These are phyloP conservation scores for Metarhizium sp. DNA, from an alignment of 2,329 filamentous ascomycete species.

Conservation along the genomic window DNA sequence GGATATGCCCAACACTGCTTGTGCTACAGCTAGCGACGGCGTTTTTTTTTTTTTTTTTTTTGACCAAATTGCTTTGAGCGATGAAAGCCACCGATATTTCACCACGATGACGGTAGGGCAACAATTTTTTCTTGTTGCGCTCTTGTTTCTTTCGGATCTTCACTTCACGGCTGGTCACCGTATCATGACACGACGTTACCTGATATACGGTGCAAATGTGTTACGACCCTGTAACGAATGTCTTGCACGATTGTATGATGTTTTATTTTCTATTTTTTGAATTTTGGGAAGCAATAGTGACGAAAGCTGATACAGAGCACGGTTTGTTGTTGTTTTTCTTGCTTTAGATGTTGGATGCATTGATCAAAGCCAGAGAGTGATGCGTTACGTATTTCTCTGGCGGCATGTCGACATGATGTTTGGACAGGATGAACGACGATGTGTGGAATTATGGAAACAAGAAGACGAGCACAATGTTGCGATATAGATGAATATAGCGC, in stretches of 20 bases:
- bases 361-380: slow-evolving; percentile 10
- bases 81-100: slow-evolving; percentile 1
- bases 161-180: slow-evolving; percentile 24
- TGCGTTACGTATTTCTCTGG: slow-evolving; percentile 18
- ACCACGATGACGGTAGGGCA: neutral
- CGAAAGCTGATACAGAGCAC: neutral
- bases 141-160: slow-evolving; percentile 17
- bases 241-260: slow-evolving; percentile 23
- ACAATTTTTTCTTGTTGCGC: neutral
- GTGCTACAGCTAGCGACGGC: slow-evolving; percentile 29
- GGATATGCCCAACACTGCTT: slow-evolving; percentile 20
- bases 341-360: neutral
- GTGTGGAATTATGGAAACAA: slow-evolving; percentile 6
- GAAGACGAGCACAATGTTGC: slow-evolving; percentile 9
- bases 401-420: slow-evolving; percentile 1
- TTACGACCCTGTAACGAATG: slow-evolving; percentile 23
- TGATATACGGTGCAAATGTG: slow-evolving; percentile 21
- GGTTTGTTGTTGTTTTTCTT: neutral
- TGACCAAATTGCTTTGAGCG: slow-evolving; percentile 23
- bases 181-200: slow-evolving; percentile 21
- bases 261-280: slow-evolving; percentile 8
- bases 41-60: slow-evolving; percentile 20
- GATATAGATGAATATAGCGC: slow-evolving; percentile 10
- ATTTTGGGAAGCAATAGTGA: neutral
- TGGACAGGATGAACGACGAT: neutral